These are phyloP conservation scores for Magnusiomyces sp. DNA, from an alignment of 1,139 yeast genomes.

Conservation along the genomic window DNA sequence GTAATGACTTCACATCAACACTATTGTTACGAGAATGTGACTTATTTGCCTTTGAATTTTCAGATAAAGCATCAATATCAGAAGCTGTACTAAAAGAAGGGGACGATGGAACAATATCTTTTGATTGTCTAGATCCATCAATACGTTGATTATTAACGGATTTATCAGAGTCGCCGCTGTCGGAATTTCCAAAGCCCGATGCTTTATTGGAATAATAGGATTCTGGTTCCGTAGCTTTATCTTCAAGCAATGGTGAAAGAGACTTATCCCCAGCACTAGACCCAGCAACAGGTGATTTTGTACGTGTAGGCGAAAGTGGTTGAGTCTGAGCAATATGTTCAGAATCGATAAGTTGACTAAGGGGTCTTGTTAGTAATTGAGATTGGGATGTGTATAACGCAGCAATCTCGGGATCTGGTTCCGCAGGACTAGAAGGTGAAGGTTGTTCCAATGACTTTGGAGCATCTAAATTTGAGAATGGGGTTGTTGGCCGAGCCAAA, in stretches of 20 bases:
- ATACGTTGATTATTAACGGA: not conserved
- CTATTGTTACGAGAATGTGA: not conserved
- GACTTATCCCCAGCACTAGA: not conserved
- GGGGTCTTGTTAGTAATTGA: conserved; percentile 26
- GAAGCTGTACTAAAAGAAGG: not conserved
- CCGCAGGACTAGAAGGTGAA: conserved; percentile 8
- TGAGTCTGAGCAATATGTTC: conserved; percentile 1
- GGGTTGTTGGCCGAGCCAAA: too few species aligned
- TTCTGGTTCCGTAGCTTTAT: too few species aligned
- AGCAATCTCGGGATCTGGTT: conserved; percentile 24
- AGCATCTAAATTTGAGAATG: too few species aligned
- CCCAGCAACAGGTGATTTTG: not conserved
- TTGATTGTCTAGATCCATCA: not conserved
- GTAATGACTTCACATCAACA: not conserved
- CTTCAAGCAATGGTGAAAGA: too few species aligned
- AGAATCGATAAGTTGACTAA: conserved; percentile 19
- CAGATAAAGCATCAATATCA: not conserved
- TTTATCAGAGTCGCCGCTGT: not conserved
- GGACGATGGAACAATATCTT: not conserved
- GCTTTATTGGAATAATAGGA: too few species aligned
- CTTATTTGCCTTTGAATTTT: not conserved
- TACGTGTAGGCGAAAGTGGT: not conserved
- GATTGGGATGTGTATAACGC: conserved; percentile 28
- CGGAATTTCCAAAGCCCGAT: too few species aligned
- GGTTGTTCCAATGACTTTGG: not conserved